Base-by-base conservation (phyloP, 129 eudicot species). In the Lactuca sativa region DNA sequence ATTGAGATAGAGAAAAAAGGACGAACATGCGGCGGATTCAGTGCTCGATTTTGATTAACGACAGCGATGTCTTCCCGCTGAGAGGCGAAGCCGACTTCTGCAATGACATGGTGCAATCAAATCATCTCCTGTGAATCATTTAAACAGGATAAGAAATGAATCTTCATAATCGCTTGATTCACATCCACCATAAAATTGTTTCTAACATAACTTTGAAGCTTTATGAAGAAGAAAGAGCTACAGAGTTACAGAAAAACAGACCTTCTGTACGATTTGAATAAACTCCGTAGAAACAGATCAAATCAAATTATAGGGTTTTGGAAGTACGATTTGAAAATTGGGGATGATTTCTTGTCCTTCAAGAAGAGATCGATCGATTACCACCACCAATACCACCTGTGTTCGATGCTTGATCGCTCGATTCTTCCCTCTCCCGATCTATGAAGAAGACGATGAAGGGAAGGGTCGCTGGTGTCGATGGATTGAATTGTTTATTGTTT, bases 31-130 rank as follows among this genome's bases (percentile, higher is more conserved):
- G 38, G 5, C 7, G 8, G 3, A 30, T 71, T 76, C 70, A 76
- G 14, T 41, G 65, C 44, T 59, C 66, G 1, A 37, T 13, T 25
- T 57, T 75, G 71, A 74, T 60, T 17, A 59, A 6, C 52, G 74
- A 8, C 68, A 49, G 13, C 6, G 36, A n/a, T 14, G 66, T 65
- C 67, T 79, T 80, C 70, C 66, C 69, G 54, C 90, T 52, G 43
- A 88, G 95, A 49, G 88, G 91, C 25, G 95, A 88, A 38, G 86
- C 78, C 43, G 91, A 61, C 98, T 96, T 92, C 84, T 89, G 66
- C 96, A 92, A 70, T 89, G 91, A 77, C 98, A 92, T 17, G 98
- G 98, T 40, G 98, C 96, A 81, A 92, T 92, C 59, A 92, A 62
- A 77, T 92, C 98, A 67, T 92, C 93, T 52, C 95, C 96, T 92